Conservation (phyloP, 805 yeast species). For the Cyberlindnera petersonii region DNA sequence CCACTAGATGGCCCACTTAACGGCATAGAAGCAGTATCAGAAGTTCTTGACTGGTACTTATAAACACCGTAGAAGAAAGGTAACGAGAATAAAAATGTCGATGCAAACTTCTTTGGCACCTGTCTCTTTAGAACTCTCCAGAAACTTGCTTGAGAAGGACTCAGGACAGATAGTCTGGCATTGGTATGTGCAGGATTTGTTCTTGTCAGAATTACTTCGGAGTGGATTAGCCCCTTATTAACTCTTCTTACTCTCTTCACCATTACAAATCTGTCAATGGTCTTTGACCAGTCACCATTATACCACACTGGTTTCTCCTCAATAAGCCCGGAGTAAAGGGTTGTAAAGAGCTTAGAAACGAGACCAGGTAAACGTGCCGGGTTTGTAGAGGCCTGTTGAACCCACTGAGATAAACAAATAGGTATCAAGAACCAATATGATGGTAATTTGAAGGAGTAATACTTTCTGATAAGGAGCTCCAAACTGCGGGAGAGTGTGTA, state of each 20-base stretch:
- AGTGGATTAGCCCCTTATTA: constrained; percentile 16
- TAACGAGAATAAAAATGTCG: constrained; percentile 1
- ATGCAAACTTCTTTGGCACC: constrained; percentile 14
- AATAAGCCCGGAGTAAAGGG: constrained; percentile 13
- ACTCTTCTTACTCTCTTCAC: constrained; percentile 6
- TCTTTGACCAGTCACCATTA: constrained; percentile 13
- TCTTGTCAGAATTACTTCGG: constrained; percentile 8
- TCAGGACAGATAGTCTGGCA: constrained; percentile 11
- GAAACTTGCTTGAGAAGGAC: constrained; percentile 18
- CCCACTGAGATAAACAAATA: constrained; percentile 15
- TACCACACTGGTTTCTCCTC: constrained; percentile 17
- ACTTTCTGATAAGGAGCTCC: constrained; percentile 8
- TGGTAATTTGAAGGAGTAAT: background rate
- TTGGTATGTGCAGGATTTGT: constrained; percentile 14
- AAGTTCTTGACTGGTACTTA: background rate
- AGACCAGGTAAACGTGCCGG: constrained; percentile 19
- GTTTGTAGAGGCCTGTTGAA: constrained; percentile 10
- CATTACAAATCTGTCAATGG: constrained; percentile 6
- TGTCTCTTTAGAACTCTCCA: constrained; percentile 2
- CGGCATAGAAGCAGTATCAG: background rate
- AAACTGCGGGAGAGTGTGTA: constrained; percentile 15
- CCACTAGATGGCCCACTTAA: constrained; percentile 1
- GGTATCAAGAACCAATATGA: constrained; percentile 20
- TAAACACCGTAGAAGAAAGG: constrained; percentile 12
- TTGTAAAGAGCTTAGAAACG: constrained; percentile 3